Base-by-base conservation (phyloP, 805 yeast species). In the Candida alai region DNA sequence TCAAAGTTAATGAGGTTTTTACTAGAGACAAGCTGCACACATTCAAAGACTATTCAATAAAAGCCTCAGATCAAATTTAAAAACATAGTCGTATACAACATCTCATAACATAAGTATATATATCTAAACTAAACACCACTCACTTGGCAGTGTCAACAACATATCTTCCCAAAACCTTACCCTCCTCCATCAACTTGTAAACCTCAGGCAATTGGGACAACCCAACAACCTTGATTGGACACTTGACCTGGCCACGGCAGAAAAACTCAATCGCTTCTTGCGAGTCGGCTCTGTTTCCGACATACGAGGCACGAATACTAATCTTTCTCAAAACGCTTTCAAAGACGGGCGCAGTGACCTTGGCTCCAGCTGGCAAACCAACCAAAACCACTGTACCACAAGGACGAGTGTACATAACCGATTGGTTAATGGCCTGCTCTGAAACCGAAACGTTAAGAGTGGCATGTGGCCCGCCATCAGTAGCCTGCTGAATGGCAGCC, bases 201-300 rank as follows among this genome's bases (percentile, higher is more conserved):
- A 86, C 81, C 37, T 58, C 60, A 46, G 84, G 77, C 50, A 84
- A 70, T 52, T 78, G 78, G 39, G 87, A 76, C 51, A 85, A 71
- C 39, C 88, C 87, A 35, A 79, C 87, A 59, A 87, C 56, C 68
- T 76, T 75, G 67, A 84, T 78, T 49, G 86, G 84, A 43, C 85
- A 74, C 59, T 73, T 69, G 57, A 82, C 81, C 55, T 77, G 65
- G 43, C 89, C 90, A 59, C 85, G 72, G 48, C 70, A 43, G 62
- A 79, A 80, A 73, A 83, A 81, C 51, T 80, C 84, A 45, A 83
- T 62, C 36, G 90, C 88, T 69, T 84, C 89, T 44, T 80, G 74
- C 45, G 90, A 76, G 65, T 86, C 95, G 45, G 83, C 82, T 66
- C 94, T 80, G 77, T 84, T 84, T 51, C 95, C 95, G 43, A 85